These are phyloP conservation scores for Theobroma cacao DNA, from an alignment of 345 rosid genomes.

Conservation along the genomic window DNA sequence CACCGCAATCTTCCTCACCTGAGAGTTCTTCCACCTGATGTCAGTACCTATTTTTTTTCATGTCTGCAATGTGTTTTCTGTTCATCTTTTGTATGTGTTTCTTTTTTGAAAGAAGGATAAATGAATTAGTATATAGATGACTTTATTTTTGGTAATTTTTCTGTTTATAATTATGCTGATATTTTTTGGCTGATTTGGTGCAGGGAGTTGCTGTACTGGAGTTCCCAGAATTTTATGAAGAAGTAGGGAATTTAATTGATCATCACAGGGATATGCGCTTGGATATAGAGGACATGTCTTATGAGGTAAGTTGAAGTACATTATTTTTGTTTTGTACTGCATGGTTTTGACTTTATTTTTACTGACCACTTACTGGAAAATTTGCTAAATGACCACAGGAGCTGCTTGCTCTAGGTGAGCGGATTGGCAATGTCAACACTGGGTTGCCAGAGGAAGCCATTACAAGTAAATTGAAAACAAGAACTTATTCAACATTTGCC, in stretches of 20 bases:
- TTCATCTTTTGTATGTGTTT: slow-evolving; percentile 6
- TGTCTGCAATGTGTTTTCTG: neutral
- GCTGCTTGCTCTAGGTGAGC: slow-evolving; percentile 82
- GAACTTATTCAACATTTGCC: slow-evolving; percentile 34
- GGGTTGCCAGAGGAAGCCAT: slow-evolving; percentile 74
- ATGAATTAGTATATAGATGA: neutral
- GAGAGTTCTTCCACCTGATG: slow-evolving; percentile 61
- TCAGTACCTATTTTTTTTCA: slow-evolving; percentile 19
- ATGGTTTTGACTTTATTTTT: neutral
- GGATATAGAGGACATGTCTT: slow-evolving; percentile 91
- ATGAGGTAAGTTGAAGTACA: slow-evolving; percentile 49
- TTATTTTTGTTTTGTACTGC: neutral
- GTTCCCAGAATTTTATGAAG: slow-evolving; percentile 48
- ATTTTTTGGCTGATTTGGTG: slow-evolving; percentile 14
- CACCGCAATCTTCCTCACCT: slow-evolving; percentile 50
- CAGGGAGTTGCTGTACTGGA: slow-evolving; percentile 73
- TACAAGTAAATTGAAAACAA: slow-evolving; percentile 40
- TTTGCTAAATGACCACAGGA: slow-evolving; percentile 43
- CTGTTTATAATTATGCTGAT: neutral
- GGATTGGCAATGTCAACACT: slow-evolving; percentile 72
- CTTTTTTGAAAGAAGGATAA: neutral
- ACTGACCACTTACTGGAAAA: neutral
- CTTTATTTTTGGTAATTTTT: neutral
- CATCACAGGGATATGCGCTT: slow-evolving; percentile 90
- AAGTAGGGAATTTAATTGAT: slow-evolving; percentile 48